Evolutionary conservation across 805 yeast species (phyloP).

Genomic region (Starmerella etchellsii): DNA sequence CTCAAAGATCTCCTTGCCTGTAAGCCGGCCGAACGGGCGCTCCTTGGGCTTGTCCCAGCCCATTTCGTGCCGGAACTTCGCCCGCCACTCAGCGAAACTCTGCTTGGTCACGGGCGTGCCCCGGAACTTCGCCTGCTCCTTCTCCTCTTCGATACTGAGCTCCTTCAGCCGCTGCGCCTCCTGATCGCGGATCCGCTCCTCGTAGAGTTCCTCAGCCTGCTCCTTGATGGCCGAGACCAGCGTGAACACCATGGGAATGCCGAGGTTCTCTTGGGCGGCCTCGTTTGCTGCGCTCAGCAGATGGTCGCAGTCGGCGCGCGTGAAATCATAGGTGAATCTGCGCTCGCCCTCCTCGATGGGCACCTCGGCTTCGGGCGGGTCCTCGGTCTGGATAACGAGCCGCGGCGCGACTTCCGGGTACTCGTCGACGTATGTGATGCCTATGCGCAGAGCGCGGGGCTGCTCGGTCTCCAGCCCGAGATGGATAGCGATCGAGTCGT

Average conservation of each 20-base stretch:
- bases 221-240: conserved; percentile 68
- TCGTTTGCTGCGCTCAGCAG: conserved; percentile 22
- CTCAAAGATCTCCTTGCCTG: conserved; percentile 85
- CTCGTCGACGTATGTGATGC: conserved; percentile 57
- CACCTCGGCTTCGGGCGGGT: conserved; percentile 37
- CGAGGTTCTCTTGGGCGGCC: conserved; percentile 59
- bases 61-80: conserved; percentile 55
- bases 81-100: conserved; percentile 62
- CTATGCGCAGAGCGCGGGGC: conserved; percentile 42
- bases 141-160: conserved; percentile 52
- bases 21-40: conserved; percentile 54
- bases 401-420: conserved; percentile 51
- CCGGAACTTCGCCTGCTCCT: conserved; percentile 76
- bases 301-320: conserved; percentile 25
- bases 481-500: conserved; percentile 42
- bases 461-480: conserved; percentile 58
- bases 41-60: conserved; percentile 49
- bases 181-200: conserved; percentile 38
- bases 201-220: conserved; percentile 57
- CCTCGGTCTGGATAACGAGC: conserved; percentile 19
- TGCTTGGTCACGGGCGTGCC: conserved; percentile 85
- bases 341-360: conserved; percentile 35
- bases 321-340: conserved; percentile 35
- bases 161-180: conserved; percentile 50
- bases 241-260: conserved; percentile 85